These are phyloP conservation scores for Dothideomycetidae sp. DNA, from an alignment of 2,329 filamentous ascomycete genomes.

Conservation along the genomic window DNA sequence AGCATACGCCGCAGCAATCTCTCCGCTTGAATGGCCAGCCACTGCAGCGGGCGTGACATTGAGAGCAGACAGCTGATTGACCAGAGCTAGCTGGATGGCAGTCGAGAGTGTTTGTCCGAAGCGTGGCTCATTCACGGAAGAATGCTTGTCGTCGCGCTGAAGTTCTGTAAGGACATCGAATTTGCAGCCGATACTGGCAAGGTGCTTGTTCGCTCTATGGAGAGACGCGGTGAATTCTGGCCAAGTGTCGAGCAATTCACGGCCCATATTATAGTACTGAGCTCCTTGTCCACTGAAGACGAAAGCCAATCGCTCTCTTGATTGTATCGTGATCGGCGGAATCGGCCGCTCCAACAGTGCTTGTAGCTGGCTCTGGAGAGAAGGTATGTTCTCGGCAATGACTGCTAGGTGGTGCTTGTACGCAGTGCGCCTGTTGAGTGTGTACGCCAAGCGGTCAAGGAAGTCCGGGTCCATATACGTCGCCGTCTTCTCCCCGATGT, in stretches of 20 bases:
- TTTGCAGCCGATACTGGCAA: constrained; percentile 9
- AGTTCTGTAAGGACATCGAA: constrained; percentile 26
- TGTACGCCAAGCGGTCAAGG: not conserved
- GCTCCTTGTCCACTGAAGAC: constrained; percentile 25
- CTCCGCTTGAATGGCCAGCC: constrained; percentile 21
- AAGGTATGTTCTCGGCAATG: not conserved
- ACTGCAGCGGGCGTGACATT: constrained; percentile 14
- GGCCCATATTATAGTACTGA: constrained; percentile 20
- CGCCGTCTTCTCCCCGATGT: not conserved
- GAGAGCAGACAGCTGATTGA: constrained; percentile 24
- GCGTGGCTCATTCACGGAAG: constrained; percentile 16
- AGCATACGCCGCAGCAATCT: constrained; percentile 22
- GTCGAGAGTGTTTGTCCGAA: constrained; percentile 41
- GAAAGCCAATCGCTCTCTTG: constrained; percentile 7
- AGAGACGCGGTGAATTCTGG: constrained; percentile 14
- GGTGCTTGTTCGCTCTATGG: constrained; percentile 11
- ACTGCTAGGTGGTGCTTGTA: not conserved
- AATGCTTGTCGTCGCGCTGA: constrained; percentile 5
- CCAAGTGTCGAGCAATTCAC: constrained; percentile 14
- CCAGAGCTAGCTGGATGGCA: constrained; percentile 38
- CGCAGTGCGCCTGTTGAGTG: not conserved
- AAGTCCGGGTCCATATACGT: not conserved
- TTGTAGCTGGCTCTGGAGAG: not conserved
- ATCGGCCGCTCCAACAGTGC: not conserved
- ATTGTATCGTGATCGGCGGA: not conserved